Base-by-base conservation (phyloP, 2,329 filamentous ascomycete species). In the Claviceps sp. region DNA sequence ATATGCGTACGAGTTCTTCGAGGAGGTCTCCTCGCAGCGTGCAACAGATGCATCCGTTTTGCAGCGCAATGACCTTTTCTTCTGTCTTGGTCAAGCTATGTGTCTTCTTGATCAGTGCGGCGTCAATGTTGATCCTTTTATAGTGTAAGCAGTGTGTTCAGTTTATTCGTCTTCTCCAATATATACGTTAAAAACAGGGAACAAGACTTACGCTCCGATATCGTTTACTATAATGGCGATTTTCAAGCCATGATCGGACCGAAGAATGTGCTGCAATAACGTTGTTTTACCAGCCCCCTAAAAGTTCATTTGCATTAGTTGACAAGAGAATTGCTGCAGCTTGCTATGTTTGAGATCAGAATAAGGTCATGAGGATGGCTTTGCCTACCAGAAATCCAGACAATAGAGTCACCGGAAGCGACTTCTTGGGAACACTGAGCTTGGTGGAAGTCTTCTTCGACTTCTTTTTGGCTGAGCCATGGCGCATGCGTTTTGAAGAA, bases 31-130 rank as follows among this genome's bases (percentile, higher is more conserved):
- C 83, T 3, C 85, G 79, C 0, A 88, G 71, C 0, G 84, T 88
- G 59, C 85, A 89, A 70, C 84, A 89, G 59, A 89, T 89, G 57
- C 85, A 88, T 9, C 84, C 82, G 55, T 86, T 87, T 59, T 86
- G 81, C 51, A 87, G 72, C 9, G 81, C 77, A 16, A 86, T 78
- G 36, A 86, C 72, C 56, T 84, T 82, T 56, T 85, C 80, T 41
- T 82, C 69, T 0, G 77, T 78, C 56, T 77, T 74, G 2, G 75
- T 77, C 38, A 84, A 65, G 24, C 72, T 73, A 59, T 81, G 74
- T 1, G 67, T 72, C 52, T 77, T 70, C 16, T 75, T 75, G 45
- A 85, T 78, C 0, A 84, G 67, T 5, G 78, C 72, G 0, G 81
- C 81, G 53, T 86, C 81, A 57, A 85, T 78, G 57, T 85, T 85